Evolutionary conservation across 768 basidiomycete species (phyloP), one percentile per base, ranked within the genome.

Genomic region (Rhizopogon vinicolor): DNA sequence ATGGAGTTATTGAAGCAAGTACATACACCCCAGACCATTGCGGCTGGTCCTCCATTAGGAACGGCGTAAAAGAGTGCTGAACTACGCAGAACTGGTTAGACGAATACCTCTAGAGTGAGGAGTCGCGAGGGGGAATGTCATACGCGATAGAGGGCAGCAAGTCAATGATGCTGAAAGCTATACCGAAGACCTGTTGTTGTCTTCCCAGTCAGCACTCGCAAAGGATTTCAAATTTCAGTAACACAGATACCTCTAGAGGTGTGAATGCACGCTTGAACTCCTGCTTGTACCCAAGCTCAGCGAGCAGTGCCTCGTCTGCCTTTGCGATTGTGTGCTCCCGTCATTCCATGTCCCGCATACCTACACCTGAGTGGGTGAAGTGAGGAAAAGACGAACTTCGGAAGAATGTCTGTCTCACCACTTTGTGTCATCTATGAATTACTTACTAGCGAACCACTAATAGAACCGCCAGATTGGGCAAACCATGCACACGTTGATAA

Each of bases 81-180:
- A 6, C 77, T 78, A 8, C 7, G n/a, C 40, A 41, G n/a, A 41
- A 41, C 16, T 3, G 7, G 40, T 41, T 7, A 41, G 40, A 41
- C 4, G n/a, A 41, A 41, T 40, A 40, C 39, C 6, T 16, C 5
- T 39, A 2, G 37, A 6, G 37, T 13, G 37, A 39, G 18, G n/a
- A 22, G 18, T 2, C 25, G 44, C 31, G 9, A 16, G 7, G 12
- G 16, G 18, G n/a, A n/a, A 41, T 7, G 3, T 72, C 78, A 28
- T 56, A 82, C 68, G 85, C 81, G 37, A 87, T 33, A 9, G 31
- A 33, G 6, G 31, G 31, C 8, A 33, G 31, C 31, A 89, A 65
- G 0, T 87, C 87, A 51, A 89, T 85, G 56, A 89, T 82, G 1
- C 83, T 85, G 65, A 89, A 89, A 0, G 83, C 80, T 37, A 88